These are phyloP conservation scores for Hericium rajendrae DNA, from an alignment of 768 basidiomycete genomes.

Conservation along the genomic window DNA sequence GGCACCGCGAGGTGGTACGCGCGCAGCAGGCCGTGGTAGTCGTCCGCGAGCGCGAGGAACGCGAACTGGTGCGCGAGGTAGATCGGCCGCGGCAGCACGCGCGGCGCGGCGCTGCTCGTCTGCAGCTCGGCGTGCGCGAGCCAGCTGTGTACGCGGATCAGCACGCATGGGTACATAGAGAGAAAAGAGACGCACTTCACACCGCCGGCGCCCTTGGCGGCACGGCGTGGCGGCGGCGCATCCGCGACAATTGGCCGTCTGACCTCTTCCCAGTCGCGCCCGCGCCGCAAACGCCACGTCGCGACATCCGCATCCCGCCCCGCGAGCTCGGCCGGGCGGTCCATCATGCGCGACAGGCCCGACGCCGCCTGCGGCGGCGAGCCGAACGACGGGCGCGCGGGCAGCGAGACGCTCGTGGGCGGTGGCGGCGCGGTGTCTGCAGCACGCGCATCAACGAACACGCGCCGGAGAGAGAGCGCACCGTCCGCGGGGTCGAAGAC, in stretches of 20 bases:
- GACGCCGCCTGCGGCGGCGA: constrained; percentile 23
- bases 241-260: constrained; percentile 22
- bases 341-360: constrained; percentile 27
- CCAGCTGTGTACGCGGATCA: constrained; percentile 31
- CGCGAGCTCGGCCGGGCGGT: constrained; percentile 25
- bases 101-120: constrained; percentile 49
- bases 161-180: neutral
- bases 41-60: constrained; percentile 65
- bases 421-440: constrained; percentile 15
- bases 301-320: constrained; percentile 39
- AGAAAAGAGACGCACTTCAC: neutral
- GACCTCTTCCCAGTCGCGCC: constrained; percentile 44
- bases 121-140: constrained; percentile 79
- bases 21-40: constrained; percentile 73
- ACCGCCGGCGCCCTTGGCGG: constrained; percentile 1
- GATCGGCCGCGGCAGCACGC: constrained; percentile 60
- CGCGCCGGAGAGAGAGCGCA: constrained; percentile 43
- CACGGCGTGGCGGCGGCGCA: neutral
- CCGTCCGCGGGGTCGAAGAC: constrained; percentile 56
- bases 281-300: constrained; percentile 54
- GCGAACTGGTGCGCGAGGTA: constrained; percentile 83
- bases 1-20: constrained; percentile 50
- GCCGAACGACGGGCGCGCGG: constrained; percentile 37
- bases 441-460: constrained; percentile 34
- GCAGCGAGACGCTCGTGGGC: constrained; percentile 52